These are phyloP conservation scores for Lentinula novae-zelandiae DNA, from an alignment of 1,284 basidiomycete species.

Conservation along the genomic window DNA sequence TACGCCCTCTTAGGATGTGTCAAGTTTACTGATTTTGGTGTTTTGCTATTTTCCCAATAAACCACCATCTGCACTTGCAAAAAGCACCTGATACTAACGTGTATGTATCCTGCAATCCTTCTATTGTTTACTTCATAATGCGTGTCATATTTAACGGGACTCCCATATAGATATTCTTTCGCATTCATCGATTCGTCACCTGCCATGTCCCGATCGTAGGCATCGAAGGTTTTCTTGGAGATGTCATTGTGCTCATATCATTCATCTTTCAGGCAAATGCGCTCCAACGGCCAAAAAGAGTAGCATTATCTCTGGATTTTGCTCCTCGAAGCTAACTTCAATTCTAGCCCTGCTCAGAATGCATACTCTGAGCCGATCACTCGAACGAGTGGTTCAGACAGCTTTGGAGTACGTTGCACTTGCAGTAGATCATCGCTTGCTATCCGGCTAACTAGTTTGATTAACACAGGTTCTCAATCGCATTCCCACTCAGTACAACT, in stretches of 20 bases:
- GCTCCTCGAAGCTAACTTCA: background rate
- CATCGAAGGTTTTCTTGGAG: background rate
- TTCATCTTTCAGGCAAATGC: background rate
- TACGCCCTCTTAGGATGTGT: background rate
- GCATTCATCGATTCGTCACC: background rate
- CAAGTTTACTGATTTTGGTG: background rate
- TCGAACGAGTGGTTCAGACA: conserved; percentile 43
- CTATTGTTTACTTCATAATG: background rate
- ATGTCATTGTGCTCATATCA: background rate
- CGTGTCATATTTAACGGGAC: background rate
- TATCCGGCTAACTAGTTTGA: background rate
- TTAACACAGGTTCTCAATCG: conserved; percentile 30
- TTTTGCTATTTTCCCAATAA: background rate
- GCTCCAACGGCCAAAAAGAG: background rate
- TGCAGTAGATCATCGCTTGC: background rate
- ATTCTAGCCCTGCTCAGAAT: conserved; percentile 26
- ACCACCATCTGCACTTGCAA: background rate
- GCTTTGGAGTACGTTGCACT: conserved; percentile 47
- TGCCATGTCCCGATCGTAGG: background rate
- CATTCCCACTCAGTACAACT: conserved; percentile 31
- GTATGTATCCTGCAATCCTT: background rate
- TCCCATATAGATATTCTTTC: background rate
- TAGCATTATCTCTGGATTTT: background rate
- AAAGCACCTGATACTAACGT: background rate
- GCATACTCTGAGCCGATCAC: conserved; percentile 55